These are phyloP conservation scores for Polymyxa betae DNA, from an alignment of 208 protist species.

Conservation along the genomic window DNA sequence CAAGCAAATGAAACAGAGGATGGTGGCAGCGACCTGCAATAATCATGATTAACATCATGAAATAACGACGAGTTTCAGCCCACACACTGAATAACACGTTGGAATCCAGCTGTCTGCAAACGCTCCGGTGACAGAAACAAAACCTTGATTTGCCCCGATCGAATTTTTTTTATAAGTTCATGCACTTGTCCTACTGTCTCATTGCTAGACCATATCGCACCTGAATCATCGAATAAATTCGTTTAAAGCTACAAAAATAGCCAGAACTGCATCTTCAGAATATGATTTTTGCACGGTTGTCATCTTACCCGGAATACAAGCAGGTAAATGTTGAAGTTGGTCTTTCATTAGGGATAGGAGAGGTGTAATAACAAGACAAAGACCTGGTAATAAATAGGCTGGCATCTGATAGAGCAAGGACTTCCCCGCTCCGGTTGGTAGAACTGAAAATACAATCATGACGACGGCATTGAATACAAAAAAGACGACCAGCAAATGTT, in stretches of 20 bases:
- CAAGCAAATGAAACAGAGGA: conserved; percentile 69
- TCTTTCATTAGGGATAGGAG: conserved; percentile 79
- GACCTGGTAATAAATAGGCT: conserved; percentile 73
- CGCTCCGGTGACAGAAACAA: conserved; percentile 76
- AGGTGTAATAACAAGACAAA: conserved; percentile 74
- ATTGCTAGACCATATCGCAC: conserved; percentile 36
- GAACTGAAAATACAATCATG: not conserved
- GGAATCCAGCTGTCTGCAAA: conserved; percentile 43
- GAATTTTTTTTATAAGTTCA: not conserved
- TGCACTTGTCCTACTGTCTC: not conserved
- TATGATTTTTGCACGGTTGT: too few species aligned
- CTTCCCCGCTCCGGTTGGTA: conserved; percentile 88
- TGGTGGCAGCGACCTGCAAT: not conserved
- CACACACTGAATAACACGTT: not conserved
- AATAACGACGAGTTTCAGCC: not conserved
- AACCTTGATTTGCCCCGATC: conserved; percentile 38
- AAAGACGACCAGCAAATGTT: not conserved
- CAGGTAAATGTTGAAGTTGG: conserved; percentile 69
- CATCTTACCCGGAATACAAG: conserved; percentile 59
- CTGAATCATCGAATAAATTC: not conserved
- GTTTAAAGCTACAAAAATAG: not conserved
- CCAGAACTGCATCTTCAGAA: too few species aligned
- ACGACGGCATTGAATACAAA: not conserved
- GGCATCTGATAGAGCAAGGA: conserved; percentile 91
- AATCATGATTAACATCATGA: not conserved